Evolutionary conservation across 108 stramenopile species (phyloP).

Genomic region (Seminavis robusta): DNA sequence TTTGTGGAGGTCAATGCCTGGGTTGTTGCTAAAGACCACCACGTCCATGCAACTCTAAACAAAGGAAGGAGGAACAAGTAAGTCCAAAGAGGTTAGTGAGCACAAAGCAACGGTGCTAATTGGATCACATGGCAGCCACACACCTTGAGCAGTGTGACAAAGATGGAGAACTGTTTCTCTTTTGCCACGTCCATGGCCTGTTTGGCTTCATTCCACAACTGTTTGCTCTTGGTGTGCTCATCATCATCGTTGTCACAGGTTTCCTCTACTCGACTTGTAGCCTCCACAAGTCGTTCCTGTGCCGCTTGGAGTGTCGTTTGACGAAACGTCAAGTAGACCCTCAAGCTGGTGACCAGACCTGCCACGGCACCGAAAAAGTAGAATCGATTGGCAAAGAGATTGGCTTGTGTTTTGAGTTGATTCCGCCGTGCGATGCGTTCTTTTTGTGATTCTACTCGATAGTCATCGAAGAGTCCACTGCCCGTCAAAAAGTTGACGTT

Average conservation of each 20-base stretch:
- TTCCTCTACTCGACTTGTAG: conserved; percentile 8
- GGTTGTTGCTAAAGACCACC: conserved; percentile 81
- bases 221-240: background rate
- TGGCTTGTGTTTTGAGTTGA: conserved; percentile 11
- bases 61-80: background rate
- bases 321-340: conserved; percentile 31
- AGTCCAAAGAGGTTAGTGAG: background rate
- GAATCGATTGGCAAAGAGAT: conserved; percentile 48
- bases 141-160: conserved; percentile 60
- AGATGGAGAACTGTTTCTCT: conserved; percentile 58
- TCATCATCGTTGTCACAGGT: conserved; percentile 10
- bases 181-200: conserved; percentile 22
- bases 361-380: conserved; percentile 67
- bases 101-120: background rate
- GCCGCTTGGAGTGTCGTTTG: conserved; percentile 19
- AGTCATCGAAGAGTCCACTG: conserved; percentile 57
- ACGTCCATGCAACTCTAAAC: conserved; percentile 61
- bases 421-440: conserved; percentile 19
- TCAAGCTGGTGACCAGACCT: conserved; percentile 50
- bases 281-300: conserved; percentile 14
- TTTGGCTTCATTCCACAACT: background rate
- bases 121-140: background rate
- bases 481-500: conserved; percentile 64
- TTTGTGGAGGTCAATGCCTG: conserved; percentile 70
- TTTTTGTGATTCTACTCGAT: conserved; percentile 6